Evolutionary conservation across 1,284 basidiomycete species (phyloP), one percentile per base, ranked within the genome.

Genomic region (Leccinum insigne): DNA sequence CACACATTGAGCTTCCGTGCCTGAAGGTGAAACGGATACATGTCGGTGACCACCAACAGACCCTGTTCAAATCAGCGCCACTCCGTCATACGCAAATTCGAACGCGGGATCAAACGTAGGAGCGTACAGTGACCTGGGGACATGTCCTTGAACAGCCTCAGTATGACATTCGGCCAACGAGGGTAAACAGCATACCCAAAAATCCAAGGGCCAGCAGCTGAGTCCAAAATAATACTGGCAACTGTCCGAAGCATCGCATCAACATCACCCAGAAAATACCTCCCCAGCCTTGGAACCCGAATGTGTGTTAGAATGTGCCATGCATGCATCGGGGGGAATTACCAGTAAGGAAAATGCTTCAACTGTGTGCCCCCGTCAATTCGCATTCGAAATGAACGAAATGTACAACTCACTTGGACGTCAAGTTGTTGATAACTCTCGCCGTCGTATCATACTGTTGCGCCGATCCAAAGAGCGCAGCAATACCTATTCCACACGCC

Each of bases 91-190:
- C 40, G 54, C 5, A 2, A 18, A 21, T 29, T 62, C 47, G 3
- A 40, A 14, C n/a, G 11, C 21, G 11, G 7, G 54, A 38, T 2
- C 10, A 14, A 8, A 32, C 42, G 10, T 26, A 64, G 8, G 58
- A 62, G 70, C 83, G 66, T 74, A 89, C 89, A 35, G 87, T 89
- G 60, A 89, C 87, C 76, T 91, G 90, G 5, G 89, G 89, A 62
- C 85, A 84, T 35, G 87, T 87, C 42, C 86, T 89, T 65, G 54
- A 61, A 60, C 54, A 2, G 1, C 2, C 2, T 35, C 1, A 23
- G 76, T 21, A 75, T 57, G 5, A 1, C 14, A 61, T 63, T 14
- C 58, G 2, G 61, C 3, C 11, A 60, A 63, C 64, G 32, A 65
- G n/a, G 54, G 44, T 32, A 32, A 61, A 60, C 29, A 58, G 2